Evolutionary conservation across 371 early-diverging fungal species (phyloP).

Genomic region (Apophysomyces ossiformis): DNA sequence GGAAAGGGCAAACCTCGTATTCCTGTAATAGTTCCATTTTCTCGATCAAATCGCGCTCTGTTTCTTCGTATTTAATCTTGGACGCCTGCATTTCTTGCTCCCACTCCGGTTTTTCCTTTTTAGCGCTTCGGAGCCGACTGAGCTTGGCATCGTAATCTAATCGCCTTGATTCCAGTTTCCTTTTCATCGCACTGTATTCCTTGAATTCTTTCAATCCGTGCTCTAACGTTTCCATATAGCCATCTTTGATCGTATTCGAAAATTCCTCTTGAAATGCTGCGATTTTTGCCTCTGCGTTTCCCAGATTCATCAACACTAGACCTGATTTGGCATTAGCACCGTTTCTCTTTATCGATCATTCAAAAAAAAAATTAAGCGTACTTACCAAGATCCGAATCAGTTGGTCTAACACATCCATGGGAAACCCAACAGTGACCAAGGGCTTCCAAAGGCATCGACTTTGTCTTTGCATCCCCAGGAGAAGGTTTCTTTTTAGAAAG

Average conservation of each 20-base stretch:
- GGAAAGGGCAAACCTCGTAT: slow-evolving; percentile 57
- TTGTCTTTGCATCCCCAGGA: slow-evolving; percentile 63
- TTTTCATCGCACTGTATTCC: slow-evolving; percentile 69
- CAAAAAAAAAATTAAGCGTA: not conserved
- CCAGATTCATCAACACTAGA: slow-evolving; percentile 56
- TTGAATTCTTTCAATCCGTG: slow-evolving; percentile 61
- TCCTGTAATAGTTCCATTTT: slow-evolving; percentile 74
- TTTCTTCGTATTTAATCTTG: slow-evolving; percentile 91
- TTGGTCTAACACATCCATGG: slow-evolving; percentile 60
- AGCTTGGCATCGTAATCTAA: slow-evolving; percentile 93
- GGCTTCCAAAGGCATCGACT: slow-evolving; percentile 62
- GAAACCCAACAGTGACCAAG: slow-evolving; percentile 64
- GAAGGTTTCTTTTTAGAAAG: slow-evolving; percentile 60
- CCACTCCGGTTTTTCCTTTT: slow-evolving; percentile 88
- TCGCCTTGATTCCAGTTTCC: slow-evolving; percentile 87
- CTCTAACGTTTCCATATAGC: slow-evolving; percentile 53
- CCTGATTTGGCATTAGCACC: slow-evolving; percentile 36
- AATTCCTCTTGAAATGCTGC: slow-evolving; percentile 64
- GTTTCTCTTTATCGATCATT: not conserved
- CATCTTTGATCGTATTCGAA: slow-evolving; percentile 44
- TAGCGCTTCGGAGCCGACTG: slow-evolving; percentile 81
- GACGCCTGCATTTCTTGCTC: slow-evolving; percentile 92
- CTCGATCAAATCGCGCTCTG: slow-evolving; percentile 66
- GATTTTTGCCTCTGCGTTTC: slow-evolving; percentile 68
- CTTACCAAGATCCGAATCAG: slow-evolving; percentile 66